Evolutionary conservation across 495 filamentous ascomycete species (phyloP).

Genomic region (Margaritispora aquatica): DNA sequence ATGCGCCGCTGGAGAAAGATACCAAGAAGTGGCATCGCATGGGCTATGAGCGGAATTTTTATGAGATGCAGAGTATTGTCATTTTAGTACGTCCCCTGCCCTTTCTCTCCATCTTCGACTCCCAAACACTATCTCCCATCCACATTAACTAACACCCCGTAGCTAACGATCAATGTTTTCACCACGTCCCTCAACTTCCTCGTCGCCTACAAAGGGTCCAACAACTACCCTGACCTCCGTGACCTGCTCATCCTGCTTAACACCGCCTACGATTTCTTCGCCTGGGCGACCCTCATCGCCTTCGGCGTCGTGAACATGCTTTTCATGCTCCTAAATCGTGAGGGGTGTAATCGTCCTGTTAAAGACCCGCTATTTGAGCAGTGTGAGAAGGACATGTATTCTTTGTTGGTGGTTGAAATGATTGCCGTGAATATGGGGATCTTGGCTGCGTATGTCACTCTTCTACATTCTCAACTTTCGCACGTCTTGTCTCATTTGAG

Average conservation of each 20-base stretch:
- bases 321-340: constrained; percentile 3
- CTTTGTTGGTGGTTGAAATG: constrained; percentile 11
- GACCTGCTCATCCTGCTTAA: constrained; percentile 1
- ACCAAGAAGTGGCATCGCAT: constrained; percentile 1
- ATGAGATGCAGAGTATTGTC: constrained; percentile 9
- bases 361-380: constrained; percentile 4
- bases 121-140: too few relatives aligned
- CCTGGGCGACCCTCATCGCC: constrained; percentile 5
- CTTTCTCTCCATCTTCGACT: too few relatives aligned
- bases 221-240: constrained; percentile 3
- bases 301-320: constrained; percentile 14
- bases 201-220: not conserved
- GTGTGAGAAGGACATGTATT: constrained; percentile 5
- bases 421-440: constrained; percentile 5
- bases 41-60: constrained; percentile 9
- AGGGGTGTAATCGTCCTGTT: constrained; percentile 1
- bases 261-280: constrained; percentile 9
- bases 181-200: not conserved
- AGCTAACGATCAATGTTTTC: not conserved
- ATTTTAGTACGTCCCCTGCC: constrained; percentile 1
- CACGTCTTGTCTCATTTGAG: not conserved
- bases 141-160: too few relatives aligned
- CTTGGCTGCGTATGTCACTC: constrained; percentile 9
- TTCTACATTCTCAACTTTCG: not conserved
- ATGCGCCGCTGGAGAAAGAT: constrained; percentile 3